A percentile compares a stretch with the other conserved stretches of the same genome.
phyloP scores from a whole-genome alignment of 495 filamentous ascomycete genomes.

The Hyaloscypha finlandica region DNA sequence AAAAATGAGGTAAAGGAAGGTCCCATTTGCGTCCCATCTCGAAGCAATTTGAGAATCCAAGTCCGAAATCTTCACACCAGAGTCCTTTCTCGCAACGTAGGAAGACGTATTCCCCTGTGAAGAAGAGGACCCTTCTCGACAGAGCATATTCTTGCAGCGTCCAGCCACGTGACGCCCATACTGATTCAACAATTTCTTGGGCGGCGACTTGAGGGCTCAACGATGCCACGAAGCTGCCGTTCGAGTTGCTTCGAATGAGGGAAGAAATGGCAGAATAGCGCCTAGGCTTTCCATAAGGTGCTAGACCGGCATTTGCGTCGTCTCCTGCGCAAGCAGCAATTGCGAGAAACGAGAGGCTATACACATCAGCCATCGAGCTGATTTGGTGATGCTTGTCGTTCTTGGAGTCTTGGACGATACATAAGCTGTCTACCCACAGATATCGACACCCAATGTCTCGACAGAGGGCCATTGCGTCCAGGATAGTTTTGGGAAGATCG shows the following conservation, averaged over 20 bases:
- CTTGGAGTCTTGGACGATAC: conserved; percentile 34
- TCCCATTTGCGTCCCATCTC: not conserved
- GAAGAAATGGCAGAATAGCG: not conserved
- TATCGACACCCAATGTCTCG: conserved; percentile 26
- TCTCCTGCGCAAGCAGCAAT: conserved; percentile 3
- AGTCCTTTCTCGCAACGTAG: not conserved
- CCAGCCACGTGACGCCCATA: conserved; percentile 1
- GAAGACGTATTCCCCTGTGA: not conserved
- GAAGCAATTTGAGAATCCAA: not conserved
- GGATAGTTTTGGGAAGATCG: conserved; percentile 29
- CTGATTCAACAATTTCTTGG: not conserved
- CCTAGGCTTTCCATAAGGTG: not conserved
- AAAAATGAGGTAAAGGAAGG: not conserved
- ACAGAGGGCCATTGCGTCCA: conserved; percentile 30
- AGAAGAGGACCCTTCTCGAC: not conserved
- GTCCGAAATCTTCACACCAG: conserved; percentile 1
- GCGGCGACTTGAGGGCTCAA: conserved; percentile 11
- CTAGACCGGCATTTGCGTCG: conserved; percentile 10
- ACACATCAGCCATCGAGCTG: conserved; percentile 3
- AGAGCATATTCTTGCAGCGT: conserved; percentile 1
- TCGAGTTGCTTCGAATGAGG: not conserved
- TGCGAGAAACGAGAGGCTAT: not conserved
- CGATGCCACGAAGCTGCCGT: not conserved
- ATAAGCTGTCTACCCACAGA: conserved; percentile 37
- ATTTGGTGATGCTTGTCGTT: conserved; percentile 13